These are phyloP conservation scores for Xylaria castorea DNA, from an alignment of 495 filamentous ascomycete genomes.

Conservation along the genomic window DNA sequence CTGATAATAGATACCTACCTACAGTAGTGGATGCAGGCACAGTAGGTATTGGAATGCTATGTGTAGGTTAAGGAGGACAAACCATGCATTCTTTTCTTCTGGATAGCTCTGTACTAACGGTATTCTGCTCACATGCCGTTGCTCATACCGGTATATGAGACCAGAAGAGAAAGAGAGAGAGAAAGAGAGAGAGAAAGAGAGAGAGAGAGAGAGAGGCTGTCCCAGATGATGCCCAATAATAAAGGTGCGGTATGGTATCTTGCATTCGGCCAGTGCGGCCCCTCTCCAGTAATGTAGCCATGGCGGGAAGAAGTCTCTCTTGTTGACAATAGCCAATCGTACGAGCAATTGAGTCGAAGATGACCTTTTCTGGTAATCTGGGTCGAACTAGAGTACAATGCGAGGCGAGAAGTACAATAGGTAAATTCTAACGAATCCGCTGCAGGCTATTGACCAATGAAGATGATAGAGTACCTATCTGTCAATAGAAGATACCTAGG, in stretches of 20 bases:
- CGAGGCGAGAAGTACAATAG: neutral
- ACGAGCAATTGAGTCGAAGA: neutral
- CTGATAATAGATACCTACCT: neutral
- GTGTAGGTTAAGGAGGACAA: neutral
- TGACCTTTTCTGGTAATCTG: neutral
- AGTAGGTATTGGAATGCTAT: neutral
- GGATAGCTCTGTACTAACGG: neutral
- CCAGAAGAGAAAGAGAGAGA: neutral
- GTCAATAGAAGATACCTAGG: slow-evolving; percentile 5
- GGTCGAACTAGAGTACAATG: neutral
- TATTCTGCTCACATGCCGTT: neutral
- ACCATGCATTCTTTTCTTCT: neutral
- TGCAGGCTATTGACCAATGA: neutral
- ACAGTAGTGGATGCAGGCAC: neutral
- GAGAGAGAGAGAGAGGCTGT: neutral
- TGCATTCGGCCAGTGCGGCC: neutral
- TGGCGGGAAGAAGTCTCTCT: neutral
- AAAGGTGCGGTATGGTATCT: no score
- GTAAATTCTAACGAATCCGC: neutral
- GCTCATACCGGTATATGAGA: neutral
- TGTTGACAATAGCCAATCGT: neutral
- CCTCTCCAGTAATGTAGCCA: neutral
- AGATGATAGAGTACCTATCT: neutral
- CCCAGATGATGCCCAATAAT: no score
- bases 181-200: no score